Conservation (phyloP, 2,329 filamentous ascomycete species). For the Metarhizium rileyi region DNA sequence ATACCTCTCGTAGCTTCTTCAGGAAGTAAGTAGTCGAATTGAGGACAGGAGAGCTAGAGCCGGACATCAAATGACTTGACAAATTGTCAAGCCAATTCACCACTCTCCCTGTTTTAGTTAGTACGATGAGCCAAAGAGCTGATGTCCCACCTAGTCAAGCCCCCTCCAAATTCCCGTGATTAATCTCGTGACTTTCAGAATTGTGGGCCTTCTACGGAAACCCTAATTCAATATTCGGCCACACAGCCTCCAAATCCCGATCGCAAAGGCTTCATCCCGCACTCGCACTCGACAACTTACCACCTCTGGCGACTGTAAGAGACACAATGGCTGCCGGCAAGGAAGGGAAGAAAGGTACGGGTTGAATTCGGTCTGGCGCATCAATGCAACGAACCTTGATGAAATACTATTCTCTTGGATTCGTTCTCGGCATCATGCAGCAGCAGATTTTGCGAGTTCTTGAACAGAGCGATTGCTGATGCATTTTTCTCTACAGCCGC, state of each 20-base stretch:
- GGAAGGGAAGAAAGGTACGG: constrained; percentile 40
- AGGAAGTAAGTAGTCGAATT: no score
- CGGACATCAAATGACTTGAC: no score
- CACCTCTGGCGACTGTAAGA: constrained; percentile 7
- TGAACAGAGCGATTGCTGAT: constrained; percentile 63
- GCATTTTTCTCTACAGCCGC: constrained; percentile 46
- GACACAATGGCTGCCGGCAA: constrained; percentile 27
- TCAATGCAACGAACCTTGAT: constrained; percentile 5
- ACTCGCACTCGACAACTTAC: background rate
- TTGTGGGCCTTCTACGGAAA: constrained; percentile 5
- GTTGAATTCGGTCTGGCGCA: constrained; percentile 17
- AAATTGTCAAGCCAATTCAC: no score
- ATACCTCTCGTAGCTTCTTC: no score
- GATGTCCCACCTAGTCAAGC: no score
- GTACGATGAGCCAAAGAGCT: no score
- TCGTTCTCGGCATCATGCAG: constrained; percentile 46
- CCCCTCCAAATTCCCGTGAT: no score
- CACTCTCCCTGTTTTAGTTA: no score
- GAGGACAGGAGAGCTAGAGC: no score
- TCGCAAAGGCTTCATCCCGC: background rate
- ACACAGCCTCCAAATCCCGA: constrained; percentile 10
- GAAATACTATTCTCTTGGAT: constrained; percentile 2
- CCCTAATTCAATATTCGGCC: constrained; percentile 17
- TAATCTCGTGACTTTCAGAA: background rate
- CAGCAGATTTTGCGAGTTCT: constrained; percentile 72